These are phyloP conservation scores for Auricularia sp. DNA, from an alignment of 768 basidiomycete species.

Conservation along the genomic window DNA sequence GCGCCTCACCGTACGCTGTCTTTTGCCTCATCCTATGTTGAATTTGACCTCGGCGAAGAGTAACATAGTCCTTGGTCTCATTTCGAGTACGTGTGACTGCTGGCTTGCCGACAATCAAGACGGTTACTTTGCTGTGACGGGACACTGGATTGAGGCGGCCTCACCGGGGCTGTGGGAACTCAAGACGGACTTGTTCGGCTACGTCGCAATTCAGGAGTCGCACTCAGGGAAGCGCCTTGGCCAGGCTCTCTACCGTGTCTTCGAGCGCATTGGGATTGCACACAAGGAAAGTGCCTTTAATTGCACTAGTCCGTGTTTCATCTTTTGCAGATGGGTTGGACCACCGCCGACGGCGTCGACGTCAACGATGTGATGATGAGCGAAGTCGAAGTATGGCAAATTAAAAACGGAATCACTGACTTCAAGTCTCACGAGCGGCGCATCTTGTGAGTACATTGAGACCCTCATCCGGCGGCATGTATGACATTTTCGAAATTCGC, in stretches of 20 bases:
- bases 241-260: background rate
- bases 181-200: background rate
- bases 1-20: slow-evolving; percentile 16
- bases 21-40: background rate
- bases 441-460: too few species aligned
- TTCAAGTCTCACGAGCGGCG: too few species aligned
- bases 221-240: slow-evolving; percentile 3
- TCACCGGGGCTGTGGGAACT: background rate
- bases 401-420: too few species aligned
- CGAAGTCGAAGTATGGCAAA: too few species aligned
- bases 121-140: slow-evolving; percentile 31
- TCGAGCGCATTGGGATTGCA: background rate
- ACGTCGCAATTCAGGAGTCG: background rate
- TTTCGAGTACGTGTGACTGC: slow-evolving; percentile 29
- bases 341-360: too few species aligned
- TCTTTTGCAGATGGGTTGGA: too few species aligned
- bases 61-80: slow-evolving; percentile 14
- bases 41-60: slow-evolving; percentile 7
- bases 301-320: too few species aligned
- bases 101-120: slow-evolving; percentile 32
- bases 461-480: too few species aligned
- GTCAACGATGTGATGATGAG: too few species aligned
- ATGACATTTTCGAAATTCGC: too few species aligned
- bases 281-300: background rate
- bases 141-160: slow-evolving; percentile 30